These are phyloP conservation scores for Rhizophagus clarus DNA, from an alignment of 192 early-diverging fungal species.

Conservation along the genomic window DNA sequence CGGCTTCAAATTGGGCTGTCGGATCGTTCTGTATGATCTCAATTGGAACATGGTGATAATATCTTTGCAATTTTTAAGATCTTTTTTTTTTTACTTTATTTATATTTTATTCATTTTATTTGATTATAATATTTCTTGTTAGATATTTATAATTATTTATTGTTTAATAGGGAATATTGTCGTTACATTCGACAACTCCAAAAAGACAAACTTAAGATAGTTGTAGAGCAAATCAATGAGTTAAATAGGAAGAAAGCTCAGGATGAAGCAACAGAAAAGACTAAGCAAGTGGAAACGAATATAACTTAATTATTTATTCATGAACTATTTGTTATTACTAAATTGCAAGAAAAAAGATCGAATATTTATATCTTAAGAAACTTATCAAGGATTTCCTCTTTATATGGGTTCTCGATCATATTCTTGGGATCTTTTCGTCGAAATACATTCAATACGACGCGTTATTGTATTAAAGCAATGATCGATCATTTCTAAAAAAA, in stretches of 20 bases:
- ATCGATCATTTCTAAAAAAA: background rate
- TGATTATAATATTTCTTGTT: background rate
- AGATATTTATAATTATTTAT: background rate
- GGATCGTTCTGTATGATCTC: conserved; percentile 42
- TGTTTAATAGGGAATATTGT: conserved; percentile 23
- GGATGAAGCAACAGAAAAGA: conserved; percentile 9
- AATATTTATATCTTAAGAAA: background rate
- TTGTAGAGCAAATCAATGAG: conserved; percentile 22
- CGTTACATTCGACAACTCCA: background rate
- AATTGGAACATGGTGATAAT: conserved; percentile 32
- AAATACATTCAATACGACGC: background rate
- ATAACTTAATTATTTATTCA: background rate
- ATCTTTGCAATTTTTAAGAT: background rate
- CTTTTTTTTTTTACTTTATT: background rate
- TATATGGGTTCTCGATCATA: background rate
- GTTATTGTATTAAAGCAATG: background rate
- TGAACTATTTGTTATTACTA: background rate
- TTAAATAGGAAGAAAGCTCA: conserved; percentile 9
- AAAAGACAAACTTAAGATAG: background rate
- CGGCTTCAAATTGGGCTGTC: conserved; percentile 48
- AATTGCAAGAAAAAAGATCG: background rate
- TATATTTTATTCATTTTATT: background rate
- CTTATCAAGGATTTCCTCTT: background rate
- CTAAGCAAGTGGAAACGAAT: background rate
- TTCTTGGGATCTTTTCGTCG: background rate